Conservation (phyloP, 192 early-diverging fungal genomes). For the Coemansia sp. region DNA sequence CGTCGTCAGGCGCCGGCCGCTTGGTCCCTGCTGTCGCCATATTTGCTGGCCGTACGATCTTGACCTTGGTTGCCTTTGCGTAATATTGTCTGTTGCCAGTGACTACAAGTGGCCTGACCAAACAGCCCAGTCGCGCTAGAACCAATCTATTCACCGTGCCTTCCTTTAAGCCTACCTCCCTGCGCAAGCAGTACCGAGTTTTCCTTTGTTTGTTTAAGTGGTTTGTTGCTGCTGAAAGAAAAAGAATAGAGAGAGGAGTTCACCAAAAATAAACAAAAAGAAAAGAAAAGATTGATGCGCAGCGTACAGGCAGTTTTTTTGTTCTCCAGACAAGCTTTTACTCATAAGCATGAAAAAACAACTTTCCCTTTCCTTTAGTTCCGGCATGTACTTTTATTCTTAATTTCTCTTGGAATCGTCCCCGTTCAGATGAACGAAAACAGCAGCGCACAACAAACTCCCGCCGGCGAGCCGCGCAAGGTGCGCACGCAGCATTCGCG, state of each 20-base stretch:
- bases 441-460: neutral
- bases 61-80: neutral
- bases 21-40: conserved; percentile 21
- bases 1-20: conserved; percentile 19
- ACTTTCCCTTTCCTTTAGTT: neutral
- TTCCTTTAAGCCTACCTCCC: too few relatives aligned
- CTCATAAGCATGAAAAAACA: neutral
- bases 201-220: too few relatives aligned
- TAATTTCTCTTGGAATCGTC: neutral
- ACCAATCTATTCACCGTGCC: neutral
- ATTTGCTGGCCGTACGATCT: neutral
- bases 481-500: conserved; percentile 2
- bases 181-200: too few relatives aligned
- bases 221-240: neutral
- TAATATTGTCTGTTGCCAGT: neutral
- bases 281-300: too few relatives aligned
- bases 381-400: neutral
- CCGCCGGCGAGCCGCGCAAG: neutral
- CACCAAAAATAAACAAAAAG: too few relatives aligned
- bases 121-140: neutral
- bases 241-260: too few relatives aligned
- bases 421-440: neutral
- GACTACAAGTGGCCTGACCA: neutral
- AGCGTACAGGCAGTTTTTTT: too few relatives aligned
- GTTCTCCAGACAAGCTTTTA: too few relatives aligned